phyloP scores from a whole-genome alignment of 345 rosid species.

The Moringa oleifera region DNA sequence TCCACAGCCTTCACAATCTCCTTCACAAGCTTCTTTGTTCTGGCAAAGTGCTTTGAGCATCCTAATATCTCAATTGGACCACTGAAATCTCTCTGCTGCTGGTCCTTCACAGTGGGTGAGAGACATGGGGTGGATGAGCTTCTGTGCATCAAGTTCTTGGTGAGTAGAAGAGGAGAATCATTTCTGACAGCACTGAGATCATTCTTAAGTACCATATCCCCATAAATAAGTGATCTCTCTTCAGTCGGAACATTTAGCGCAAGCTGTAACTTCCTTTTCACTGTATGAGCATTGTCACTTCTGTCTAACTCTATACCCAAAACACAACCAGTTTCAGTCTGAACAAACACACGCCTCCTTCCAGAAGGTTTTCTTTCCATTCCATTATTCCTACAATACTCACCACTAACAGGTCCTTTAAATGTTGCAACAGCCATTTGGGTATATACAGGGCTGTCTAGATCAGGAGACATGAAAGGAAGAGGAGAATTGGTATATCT shows the following conservation, averaged over 20 bases:
- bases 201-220: slow-evolving; percentile 59
- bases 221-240: slow-evolving; percentile 55
- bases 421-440: slow-evolving; percentile 62
- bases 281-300: slow-evolving; percentile 64
- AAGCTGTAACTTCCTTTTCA: slow-evolving; percentile 68
- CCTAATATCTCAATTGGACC: slow-evolving; percentile 66
- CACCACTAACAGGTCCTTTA: slow-evolving; percentile 48
- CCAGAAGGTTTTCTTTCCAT: slow-evolving; percentile 51
- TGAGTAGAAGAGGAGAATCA: slow-evolving; percentile 62
- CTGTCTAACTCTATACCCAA: slow-evolving; percentile 77
- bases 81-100: slow-evolving; percentile 55
- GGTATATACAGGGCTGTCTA: slow-evolving; percentile 54
- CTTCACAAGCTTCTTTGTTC: slow-evolving; percentile 34
- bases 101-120: slow-evolving; percentile 58
- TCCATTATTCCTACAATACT: slow-evolving; percentile 32
- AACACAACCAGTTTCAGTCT: slow-evolving; percentile 75
- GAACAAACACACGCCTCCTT: slow-evolving; percentile 72
- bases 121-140: slow-evolving; percentile 83
- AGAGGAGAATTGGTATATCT: slow-evolving; percentile 16
- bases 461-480: slow-evolving; percentile 56
- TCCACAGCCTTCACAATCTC: slow-evolving; percentile 53
- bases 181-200: slow-evolving; percentile 69
- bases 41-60: slow-evolving; percentile 32
- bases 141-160: slow-evolving; percentile 47
- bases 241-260: slow-evolving; percentile 62